Evolutionary conservation across 129 eudicot genomes (phyloP).

Genomic region (Oenanthe sinensis): DNA sequence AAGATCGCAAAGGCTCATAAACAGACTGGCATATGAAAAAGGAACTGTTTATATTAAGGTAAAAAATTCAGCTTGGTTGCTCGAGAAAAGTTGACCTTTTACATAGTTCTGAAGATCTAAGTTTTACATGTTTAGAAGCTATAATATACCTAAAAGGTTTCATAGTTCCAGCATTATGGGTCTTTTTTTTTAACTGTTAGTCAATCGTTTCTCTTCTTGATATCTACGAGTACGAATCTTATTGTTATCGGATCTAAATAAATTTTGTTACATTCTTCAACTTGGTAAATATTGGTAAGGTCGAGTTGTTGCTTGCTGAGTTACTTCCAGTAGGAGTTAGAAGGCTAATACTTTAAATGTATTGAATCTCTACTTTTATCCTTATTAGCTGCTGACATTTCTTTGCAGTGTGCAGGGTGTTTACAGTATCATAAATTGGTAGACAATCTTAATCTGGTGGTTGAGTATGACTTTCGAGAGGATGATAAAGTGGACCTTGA

Average conservation of each 20-base stretch:
- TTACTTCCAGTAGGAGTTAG: not conserved
- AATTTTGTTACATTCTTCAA: not conserved
- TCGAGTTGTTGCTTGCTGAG: not conserved
- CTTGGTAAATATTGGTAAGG: not conserved
- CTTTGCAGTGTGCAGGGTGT: slow-evolving; percentile 76
- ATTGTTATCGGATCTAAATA: not conserved
- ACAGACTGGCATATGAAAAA: slow-evolving; percentile 84
- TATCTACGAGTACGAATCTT: not conserved
- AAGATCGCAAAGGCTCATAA: slow-evolving; percentile 67
- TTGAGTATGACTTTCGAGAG: slow-evolving; percentile 66
- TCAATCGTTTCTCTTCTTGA: not conserved
- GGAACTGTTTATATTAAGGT: slow-evolving; percentile 93
- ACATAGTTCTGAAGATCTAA: not conserved
- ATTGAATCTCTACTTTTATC: not conserved
- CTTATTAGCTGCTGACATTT: not conserved
- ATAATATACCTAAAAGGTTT: not conserved
- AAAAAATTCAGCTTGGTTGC: not conserved
- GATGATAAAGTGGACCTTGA: slow-evolving; percentile 24
- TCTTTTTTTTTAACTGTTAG: not conserved
- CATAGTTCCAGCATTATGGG: not conserved
- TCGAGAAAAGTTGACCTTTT: not conserved
- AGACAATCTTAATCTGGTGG: slow-evolving; percentile 85
- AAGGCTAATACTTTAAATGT: not conserved
- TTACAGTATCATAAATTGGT: slow-evolving; percentile 68
- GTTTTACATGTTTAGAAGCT: not conserved